Evolutionary conservation across 768 basidiomycete genomes (phyloP).

Genomic region (Podaxis mareebaensis): DNA sequence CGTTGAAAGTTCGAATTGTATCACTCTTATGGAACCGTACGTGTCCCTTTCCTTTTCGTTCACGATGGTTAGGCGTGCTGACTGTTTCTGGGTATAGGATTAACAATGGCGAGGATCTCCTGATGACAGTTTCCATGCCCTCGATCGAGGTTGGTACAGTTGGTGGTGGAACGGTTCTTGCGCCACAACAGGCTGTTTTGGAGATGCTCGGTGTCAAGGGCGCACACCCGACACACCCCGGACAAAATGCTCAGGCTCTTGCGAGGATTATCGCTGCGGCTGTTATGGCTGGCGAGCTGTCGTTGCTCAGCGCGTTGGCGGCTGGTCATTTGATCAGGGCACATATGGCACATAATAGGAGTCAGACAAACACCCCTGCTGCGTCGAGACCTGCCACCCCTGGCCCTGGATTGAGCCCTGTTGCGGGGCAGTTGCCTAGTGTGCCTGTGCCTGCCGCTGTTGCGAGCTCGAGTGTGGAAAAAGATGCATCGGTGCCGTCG

Average conservation of each 20-base stretch:
- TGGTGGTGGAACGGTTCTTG: conserved; percentile 92
- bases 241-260: conserved; percentile 85
- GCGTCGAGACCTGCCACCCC: conserved; percentile 64
- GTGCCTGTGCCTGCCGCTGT: neutral
- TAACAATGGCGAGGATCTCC: conserved; percentile 86
- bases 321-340: conserved; percentile 94
- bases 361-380: conserved; percentile 76
- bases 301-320: conserved; percentile 87
- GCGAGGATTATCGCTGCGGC: conserved; percentile 88
- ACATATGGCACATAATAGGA: conserved; percentile 91
- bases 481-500: neutral
- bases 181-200: conserved; percentile 86
- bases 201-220: conserved; percentile 94
- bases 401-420: conserved; percentile 26
- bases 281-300: conserved; percentile 98
- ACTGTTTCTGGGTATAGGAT: conserved; percentile 44
- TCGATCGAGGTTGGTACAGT: conserved; percentile 98
- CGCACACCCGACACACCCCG: conserved; percentile 83
- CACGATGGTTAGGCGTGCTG: neutral
- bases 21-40: conserved; percentile 98
- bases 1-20: conserved; percentile 97
- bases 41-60: conserved; percentile 35
- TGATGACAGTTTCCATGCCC: conserved; percentile 97
- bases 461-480: neutral
- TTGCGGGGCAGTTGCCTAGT: conserved; percentile 7